Evolutionary conservation across 257 asterid species (phyloP).

Genomic region (Ocimum tenuiflorum): DNA sequence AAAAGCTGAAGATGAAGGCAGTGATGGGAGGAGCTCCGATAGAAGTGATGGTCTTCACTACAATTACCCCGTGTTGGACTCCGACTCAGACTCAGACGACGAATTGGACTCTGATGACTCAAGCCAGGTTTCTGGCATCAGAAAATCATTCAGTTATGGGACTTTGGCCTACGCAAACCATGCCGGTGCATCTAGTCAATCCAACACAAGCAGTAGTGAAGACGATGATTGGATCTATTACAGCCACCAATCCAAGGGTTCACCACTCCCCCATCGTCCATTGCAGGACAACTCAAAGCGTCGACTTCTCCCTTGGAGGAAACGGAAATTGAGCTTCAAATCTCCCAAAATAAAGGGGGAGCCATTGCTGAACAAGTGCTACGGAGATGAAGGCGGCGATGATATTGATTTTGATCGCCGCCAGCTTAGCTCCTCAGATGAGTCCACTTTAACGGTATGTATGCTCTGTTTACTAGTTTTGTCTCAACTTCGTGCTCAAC

Average conservation of each 20-base stretch:
- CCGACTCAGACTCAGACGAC: constrained; percentile 45
- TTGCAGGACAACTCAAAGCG: constrained; percentile 35
- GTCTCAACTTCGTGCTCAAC: background rate
- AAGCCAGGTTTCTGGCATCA: constrained; percentile 18
- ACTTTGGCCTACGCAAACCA: constrained; percentile 57
- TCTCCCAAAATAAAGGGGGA: constrained; percentile 63
- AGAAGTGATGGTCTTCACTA: constrained; percentile 46
- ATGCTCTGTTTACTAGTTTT: background rate
- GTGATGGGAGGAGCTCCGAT: constrained; percentile 54
- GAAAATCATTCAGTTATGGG: constrained; percentile 56
- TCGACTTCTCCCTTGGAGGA: constrained; percentile 66
- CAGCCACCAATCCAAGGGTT: constrained; percentile 24
- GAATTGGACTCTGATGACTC: constrained; percentile 37
- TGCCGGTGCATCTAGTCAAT: constrained; percentile 37
- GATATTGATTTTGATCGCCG: constrained; percentile 91
- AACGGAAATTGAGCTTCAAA: constrained; percentile 64
- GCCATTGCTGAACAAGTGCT: constrained; percentile 56
- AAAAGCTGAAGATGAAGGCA: constrained; percentile 51
- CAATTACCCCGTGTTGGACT: constrained; percentile 37
- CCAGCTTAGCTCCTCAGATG: constrained; percentile 67
- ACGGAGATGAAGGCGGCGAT: constrained; percentile 88
- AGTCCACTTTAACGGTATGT: constrained; percentile 47
- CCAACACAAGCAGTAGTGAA: constrained; percentile 43
- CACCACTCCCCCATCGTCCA: constrained; percentile 27
- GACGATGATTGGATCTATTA: constrained; percentile 61